Conservation (phyloP, 164 flowering plant genomes). For the Vitis rupestris region DNA sequence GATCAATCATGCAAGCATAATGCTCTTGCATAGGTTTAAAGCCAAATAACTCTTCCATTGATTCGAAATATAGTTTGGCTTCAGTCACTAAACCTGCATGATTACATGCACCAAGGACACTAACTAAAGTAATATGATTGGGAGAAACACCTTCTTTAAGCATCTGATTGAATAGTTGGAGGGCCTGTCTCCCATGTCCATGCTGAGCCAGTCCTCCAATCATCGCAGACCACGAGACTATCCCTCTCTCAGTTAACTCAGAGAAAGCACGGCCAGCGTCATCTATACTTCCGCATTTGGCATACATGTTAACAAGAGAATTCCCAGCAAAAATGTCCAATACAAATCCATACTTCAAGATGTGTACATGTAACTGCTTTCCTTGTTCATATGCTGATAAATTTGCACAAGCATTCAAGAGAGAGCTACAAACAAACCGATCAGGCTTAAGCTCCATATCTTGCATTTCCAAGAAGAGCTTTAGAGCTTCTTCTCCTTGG, state of each 20-base stretch:
- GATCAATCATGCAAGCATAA: constrained; percentile 74
- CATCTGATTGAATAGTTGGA: constrained; percentile 63
- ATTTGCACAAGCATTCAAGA: constrained; percentile 72
- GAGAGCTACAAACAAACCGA: constrained; percentile 61
- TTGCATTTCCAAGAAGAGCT: constrained; percentile 57
- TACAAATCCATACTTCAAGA: constrained; percentile 59
- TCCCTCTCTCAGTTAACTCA: constrained; percentile 56
- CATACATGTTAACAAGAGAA: constrained; percentile 89
- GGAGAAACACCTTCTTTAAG: constrained; percentile 54
- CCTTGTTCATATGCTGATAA: constrained; percentile 86
- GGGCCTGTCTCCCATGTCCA: constrained; percentile 68
- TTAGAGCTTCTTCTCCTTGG: constrained; percentile 73
- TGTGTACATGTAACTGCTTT: constrained; percentile 73
- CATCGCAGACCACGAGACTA: constrained; percentile 88
- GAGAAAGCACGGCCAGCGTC: constrained; percentile 64
- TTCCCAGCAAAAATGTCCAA: constrained; percentile 70
- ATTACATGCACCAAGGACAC: constrained; percentile 63
- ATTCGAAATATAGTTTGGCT: constrained; percentile 44
- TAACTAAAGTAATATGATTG: constrained; percentile 63
- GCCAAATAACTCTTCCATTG: constrained; percentile 46
- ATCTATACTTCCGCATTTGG: constrained; percentile 78
- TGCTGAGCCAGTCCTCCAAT: constrained; percentile 87
- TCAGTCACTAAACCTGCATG: constrained; percentile 63
- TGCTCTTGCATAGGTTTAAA: constrained; percentile 57
- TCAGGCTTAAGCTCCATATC: constrained; percentile 51